Conservation (phyloP, 2,329 filamentous ascomycete genomes). For the Aspergillus piperis region DNA sequence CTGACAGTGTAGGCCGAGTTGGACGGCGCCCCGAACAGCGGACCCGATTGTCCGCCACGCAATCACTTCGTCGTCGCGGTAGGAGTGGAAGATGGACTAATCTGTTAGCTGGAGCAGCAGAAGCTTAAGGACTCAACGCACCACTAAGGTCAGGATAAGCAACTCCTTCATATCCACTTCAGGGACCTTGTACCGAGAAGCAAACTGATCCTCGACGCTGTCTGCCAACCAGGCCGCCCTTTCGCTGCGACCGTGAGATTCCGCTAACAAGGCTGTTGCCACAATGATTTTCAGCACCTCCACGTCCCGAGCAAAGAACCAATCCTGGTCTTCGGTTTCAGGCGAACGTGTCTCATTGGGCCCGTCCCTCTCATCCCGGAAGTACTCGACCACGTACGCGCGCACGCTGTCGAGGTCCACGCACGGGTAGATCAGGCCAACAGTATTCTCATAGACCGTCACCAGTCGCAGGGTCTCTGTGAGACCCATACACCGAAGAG, state of each 20-base stretch:
- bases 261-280: slow-evolving; percentile 71
- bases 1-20: slow-evolving; percentile 53
- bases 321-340: slow-evolving; percentile 30
- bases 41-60: slow-evolving; percentile 53
- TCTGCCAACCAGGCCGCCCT: slow-evolving; percentile 39
- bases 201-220: slow-evolving; percentile 40
- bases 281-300: slow-evolving; percentile 78
- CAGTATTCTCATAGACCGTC: slow-evolving; percentile 78
- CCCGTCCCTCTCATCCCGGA: slow-evolving; percentile 12
- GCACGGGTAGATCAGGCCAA: slow-evolving; percentile 87
- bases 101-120: background rate
- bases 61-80: slow-evolving; percentile 53
- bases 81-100: slow-evolving; percentile 41
- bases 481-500: slow-evolving; percentile 70
- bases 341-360: background rate
- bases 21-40: slow-evolving; percentile 50
- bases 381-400: slow-evolving; percentile 37
- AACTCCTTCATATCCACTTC: slow-evolving; percentile 44
- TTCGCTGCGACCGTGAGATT: slow-evolving; percentile 74
- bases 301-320: slow-evolving; percentile 52
- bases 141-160: slow-evolving; percentile 35
- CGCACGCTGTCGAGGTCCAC: slow-evolving; percentile 71
- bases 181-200: slow-evolving; percentile 34
- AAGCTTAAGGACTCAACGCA: slow-evolving; percentile 5
- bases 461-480: slow-evolving; percentile 77